Base-by-base conservation (phyloP, 495 filamentous ascomycete genomes). In the Xylaria intraflava region DNA sequence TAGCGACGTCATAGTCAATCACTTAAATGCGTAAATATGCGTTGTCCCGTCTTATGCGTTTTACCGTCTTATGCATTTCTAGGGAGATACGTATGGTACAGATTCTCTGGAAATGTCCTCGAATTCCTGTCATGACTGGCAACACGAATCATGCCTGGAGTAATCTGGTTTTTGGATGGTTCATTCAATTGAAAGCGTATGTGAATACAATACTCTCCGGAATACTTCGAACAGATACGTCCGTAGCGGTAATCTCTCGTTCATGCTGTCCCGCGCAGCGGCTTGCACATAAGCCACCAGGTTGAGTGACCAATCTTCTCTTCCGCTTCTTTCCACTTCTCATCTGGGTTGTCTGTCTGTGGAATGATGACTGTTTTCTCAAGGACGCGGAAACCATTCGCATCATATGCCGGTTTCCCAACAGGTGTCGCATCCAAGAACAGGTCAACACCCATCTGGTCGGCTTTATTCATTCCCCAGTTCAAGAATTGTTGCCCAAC, bases 391-490 rank as follows among this genome's bases (percentile, higher is more conserved):
- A 71, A 64, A 20, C 64, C 66, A 43, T 62, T 66, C 16, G 62
- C 57, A 33, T 70, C 66, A 56, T 73, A 73, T 20, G 70, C 39
- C 29, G 63, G 67, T n/a, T 52, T 33, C 2, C 63, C 68, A 19
- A 49, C 31, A 9, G 52, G 56, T 30, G 67, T 65, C 3, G 64
- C 58, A 53, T 68, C 65, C 10, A 71, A 58, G 23, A 68, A 69
- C 41, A 64, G 62, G 36, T 73, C 68, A 12, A 70, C 59, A 0
- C 65, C 68, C 38, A 68, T 41, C 22, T 67, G 61, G 50, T 73
- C 70, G 6, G 65, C 68, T 51, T 65, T 69, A 16, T 54, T 55
- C 42, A 65, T 69, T 0, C 68, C 70, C 70, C 70, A 70, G 22
- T 62, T 41, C 57, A 73, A 63, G 3, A 70, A 58, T 53, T 69